phyloP scores from a whole-genome alignment of 768 basidiomycete genomes.

The Lentinula detonsa region DNA sequence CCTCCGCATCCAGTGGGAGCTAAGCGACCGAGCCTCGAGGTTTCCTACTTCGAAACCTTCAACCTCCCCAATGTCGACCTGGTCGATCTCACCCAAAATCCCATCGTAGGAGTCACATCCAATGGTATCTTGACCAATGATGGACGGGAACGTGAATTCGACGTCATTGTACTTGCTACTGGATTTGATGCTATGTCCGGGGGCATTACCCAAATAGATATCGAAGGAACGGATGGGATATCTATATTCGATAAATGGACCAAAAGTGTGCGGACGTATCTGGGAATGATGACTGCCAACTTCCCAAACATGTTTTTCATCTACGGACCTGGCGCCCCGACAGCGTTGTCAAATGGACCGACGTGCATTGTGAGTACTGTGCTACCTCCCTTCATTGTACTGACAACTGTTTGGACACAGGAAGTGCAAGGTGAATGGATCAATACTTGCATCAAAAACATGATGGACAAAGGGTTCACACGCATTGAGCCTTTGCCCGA shows the following conservation, averaged over 20 bases:
- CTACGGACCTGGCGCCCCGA: neutral
- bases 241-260: slow-evolving; percentile 17
- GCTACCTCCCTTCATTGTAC: neutral
- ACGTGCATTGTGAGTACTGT: slow-evolving; percentile 15
- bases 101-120: slow-evolving; percentile 14
- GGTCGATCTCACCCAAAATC: slow-evolving; percentile 16
- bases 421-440: slow-evolving; percentile 4
- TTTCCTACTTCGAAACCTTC: slow-evolving; percentile 17
- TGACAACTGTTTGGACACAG: neutral
- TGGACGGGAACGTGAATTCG: slow-evolving; percentile 15
- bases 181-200: slow-evolving; percentile 21
- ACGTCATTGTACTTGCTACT: slow-evolving; percentile 17
- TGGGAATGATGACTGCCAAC: slow-evolving; percentile 15
- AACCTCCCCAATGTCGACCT: slow-evolving; percentile 19
- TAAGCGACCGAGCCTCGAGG: slow-evolving; percentile 17
- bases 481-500: neutral
- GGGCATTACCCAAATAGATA: slow-evolving; percentile 17
- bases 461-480: neutral
- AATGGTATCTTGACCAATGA: slow-evolving; percentile 16
- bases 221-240: slow-evolving; percentile 14
- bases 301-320: slow-evolving; percentile 17
- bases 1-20: slow-evolving; percentile 17
- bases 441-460: neutral
- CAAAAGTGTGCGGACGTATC: slow-evolving; percentile 16
- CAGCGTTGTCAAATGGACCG: slow-evolving; percentile 17